Evolutionary conservation across 2,329 filamentous ascomycete species (phyloP), one percentile per base, ranked within the genome.

Genomic region (Pseudocercospora eumusae): DNA sequence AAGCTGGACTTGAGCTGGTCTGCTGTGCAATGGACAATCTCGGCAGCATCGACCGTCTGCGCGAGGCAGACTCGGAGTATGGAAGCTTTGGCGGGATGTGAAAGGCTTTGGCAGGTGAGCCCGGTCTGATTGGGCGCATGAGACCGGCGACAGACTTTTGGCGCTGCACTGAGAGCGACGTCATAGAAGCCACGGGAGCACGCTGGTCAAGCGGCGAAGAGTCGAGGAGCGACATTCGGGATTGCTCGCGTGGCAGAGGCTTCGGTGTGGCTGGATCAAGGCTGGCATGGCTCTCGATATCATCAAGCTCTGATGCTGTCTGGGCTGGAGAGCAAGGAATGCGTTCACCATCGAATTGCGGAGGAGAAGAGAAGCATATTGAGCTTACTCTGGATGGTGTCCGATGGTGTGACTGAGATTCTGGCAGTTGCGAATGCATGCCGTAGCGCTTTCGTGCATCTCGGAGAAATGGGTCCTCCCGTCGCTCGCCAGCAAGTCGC

Each of bases 251-350:
- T n/a, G 45, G 56, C 44, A 65, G 23, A 21, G 66, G 63, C 18
- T 61, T 63, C 3, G 71, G 71, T n/a, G 70, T 72, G 56, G 68
- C 60, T 36, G 72, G 65, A 25, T 71, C 64, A 58, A 71, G 72
- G 64, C 67, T 70, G n/a, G 67, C 59, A 33, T 73, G 65, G 59
- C 69, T 71, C n/a, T 71, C 70, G 9, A 68, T 57, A 54, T 73
- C 70, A 9, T 66, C 66, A 4, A 60, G 18, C 15, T 70, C 69
- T 2, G 64, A 68, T 13, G 44, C 44, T 18, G 56, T 49, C n/a
- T 44, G 21, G 6, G 28, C 62, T 13, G 70, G 65, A 31, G 69
- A 69, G 15, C 28, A 36, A 6, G 63, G 47, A 25, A 53, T 53
- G 31, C 31, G 8, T 40, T 56, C 52, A 13, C 57, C 28, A 21